Evolutionary conservation across 106 monocot species (phyloP).

Genomic region (Dendrobium nobile): DNA sequence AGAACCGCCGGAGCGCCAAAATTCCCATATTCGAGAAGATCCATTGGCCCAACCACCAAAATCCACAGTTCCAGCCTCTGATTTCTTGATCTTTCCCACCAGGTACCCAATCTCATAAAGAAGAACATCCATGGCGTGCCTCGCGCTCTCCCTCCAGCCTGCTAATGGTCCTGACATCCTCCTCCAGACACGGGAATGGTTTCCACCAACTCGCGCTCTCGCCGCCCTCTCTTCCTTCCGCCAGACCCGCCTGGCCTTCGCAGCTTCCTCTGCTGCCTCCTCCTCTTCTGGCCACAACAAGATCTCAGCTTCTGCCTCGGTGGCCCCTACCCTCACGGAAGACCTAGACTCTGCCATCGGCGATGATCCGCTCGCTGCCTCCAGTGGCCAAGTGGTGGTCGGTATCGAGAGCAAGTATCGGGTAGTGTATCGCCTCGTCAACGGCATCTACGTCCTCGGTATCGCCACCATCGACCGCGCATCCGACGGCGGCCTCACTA

Average conservation of each 20-base stretch:
- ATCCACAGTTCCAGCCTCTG: not conserved
- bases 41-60: not conserved
- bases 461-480: slow-evolving; percentile 63
- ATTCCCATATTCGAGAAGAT: not conserved
- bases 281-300: not conserved
- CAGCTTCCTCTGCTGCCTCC: not conserved
- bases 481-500: slow-evolving; percentile 13
- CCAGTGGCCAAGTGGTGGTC: slow-evolving; percentile 84
- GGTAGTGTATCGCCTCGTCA: slow-evolving; percentile 93
- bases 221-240: slow-evolving; percentile 14
- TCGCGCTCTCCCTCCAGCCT: slow-evolving; percentile 88
- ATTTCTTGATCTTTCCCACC: not conserved
- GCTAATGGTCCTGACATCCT: slow-evolving; percentile 82
- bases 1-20: not conserved
- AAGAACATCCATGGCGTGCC: slow-evolving; percentile 71
- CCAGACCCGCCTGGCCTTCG: slow-evolving; percentile 25
- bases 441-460: slow-evolving; percentile 90
- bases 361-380: slow-evolving; percentile 93
- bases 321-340: slow-evolving; percentile 19
- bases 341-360: slow-evolving; percentile 63
- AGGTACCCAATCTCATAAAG: slow-evolving; percentile 16
- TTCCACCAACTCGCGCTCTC: slow-evolving; percentile 42
- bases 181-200: slow-evolving; percentile 67
- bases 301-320: slow-evolving; percentile 12
- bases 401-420: slow-evolving; percentile 86